Conservation (phyloP, 805 yeast species). For the Hyphopichia homilentoma region DNA sequence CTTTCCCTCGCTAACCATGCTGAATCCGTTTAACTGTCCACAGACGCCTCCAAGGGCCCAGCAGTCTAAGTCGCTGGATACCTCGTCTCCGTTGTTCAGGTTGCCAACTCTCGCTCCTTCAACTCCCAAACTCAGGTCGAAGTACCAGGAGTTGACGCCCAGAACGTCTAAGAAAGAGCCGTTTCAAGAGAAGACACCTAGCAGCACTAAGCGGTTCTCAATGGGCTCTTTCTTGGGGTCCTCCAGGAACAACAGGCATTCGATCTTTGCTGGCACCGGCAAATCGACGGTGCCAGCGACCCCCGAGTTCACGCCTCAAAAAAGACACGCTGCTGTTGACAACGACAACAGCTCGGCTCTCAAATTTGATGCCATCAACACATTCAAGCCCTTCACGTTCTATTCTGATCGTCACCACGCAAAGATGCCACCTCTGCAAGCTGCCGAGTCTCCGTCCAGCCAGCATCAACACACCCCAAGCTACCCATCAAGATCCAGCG, state of each 20-base stretch:
- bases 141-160: background rate
- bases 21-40: conserved; percentile 4
- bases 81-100: background rate
- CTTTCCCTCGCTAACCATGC: no score
- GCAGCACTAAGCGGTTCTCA: no score
- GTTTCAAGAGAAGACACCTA: background rate
- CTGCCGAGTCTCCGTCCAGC: no score
- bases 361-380: no score
- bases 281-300: conserved; percentile 14
- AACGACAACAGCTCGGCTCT: no score
- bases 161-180: background rate
- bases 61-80: background rate
- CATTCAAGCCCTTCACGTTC: no score
- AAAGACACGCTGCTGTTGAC: no score
- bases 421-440: no score
- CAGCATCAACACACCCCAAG: no score
- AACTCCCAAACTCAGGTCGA: background rate
- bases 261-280: no score
- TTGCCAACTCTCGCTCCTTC: background rate
- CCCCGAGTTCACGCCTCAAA: conserved; percentile 32
- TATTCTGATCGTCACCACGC: no score
- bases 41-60: conserved; percentile 1
- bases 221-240: no score
- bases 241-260: background rate
- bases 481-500: conserved; percentile 4